These are phyloP conservation scores for Plenodomus tracheiphilus DNA, from an alignment of 2,329 filamentous ascomycete genomes.

Conservation along the genomic window DNA sequence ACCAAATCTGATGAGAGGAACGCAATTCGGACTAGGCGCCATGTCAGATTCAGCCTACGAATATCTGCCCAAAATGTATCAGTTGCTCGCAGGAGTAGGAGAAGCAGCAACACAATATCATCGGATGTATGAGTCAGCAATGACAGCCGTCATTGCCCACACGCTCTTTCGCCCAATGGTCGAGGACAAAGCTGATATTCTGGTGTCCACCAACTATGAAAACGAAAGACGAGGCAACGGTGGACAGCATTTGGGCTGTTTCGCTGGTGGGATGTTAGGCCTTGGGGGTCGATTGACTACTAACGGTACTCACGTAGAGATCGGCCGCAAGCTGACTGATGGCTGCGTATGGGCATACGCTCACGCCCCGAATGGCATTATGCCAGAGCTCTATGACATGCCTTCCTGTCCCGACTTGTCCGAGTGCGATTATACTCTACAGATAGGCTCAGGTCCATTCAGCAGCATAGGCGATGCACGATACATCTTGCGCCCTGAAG, in stretches of 20 bases:
- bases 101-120: slow-evolving; percentile 51
- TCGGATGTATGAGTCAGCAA: slow-evolving; percentile 59
- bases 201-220: slow-evolving; percentile 47
- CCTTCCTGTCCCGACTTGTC: slow-evolving; percentile 45
- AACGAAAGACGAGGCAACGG: slow-evolving; percentile 47
- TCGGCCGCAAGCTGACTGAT: slow-evolving; percentile 61
- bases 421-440: slow-evolving; percentile 28
- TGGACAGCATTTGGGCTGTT: slow-evolving; percentile 62
- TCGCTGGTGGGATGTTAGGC: slow-evolving; percentile 64
- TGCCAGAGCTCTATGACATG: slow-evolving; percentile 62
- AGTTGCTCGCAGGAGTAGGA: slow-evolving; percentile 49
- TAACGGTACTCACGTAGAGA: slow-evolving; percentile 55
- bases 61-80: slow-evolving; percentile 52
- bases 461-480: slow-evolving; percentile 51
- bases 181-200: slow-evolving; percentile 49
- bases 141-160: slow-evolving; percentile 48
- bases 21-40: slow-evolving; percentile 34
- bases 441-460: slow-evolving; percentile 49
- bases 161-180: slow-evolving; percentile 57
- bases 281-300: slow-evolving; percentile 61
- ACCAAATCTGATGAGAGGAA: slow-evolving; percentile 46
- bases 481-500: slow-evolving; percentile 57
- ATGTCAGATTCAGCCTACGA: slow-evolving; percentile 44
- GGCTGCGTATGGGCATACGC: slow-evolving; percentile 66
- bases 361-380: slow-evolving; percentile 59